Conservation (phyloP, 495 filamentous ascomycete genomes). For the Talaromyces borbonicus region DNA sequence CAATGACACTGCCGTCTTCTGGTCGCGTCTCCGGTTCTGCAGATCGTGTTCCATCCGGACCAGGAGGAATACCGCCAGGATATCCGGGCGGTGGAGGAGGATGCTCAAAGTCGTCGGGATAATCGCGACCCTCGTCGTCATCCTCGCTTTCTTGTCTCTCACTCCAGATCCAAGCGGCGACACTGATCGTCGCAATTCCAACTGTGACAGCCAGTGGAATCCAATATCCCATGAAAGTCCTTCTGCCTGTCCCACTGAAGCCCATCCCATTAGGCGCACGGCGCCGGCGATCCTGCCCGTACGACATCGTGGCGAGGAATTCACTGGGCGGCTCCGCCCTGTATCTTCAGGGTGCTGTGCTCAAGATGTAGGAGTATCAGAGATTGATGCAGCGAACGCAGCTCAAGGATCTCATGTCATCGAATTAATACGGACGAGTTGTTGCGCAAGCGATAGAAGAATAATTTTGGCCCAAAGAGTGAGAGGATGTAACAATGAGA, state of each 20-base stretch:
- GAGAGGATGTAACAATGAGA: constrained; percentile 6
- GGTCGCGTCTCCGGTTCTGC: constrained; percentile 21
- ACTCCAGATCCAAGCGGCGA: constrained; percentile 90
- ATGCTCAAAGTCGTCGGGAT: constrained; percentile 25
- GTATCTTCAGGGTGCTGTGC: too few species aligned
- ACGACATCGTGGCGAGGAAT: constrained; percentile 26
- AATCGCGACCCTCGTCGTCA: constrained; percentile 38
- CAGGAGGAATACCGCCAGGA: constrained; percentile 20
- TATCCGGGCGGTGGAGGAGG: constrained; percentile 26
- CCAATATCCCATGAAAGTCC: constrained; percentile 72
- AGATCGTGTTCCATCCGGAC: constrained; percentile 22
- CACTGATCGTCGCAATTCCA: constrained; percentile 70
- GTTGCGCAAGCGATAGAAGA: constrained; percentile 8
- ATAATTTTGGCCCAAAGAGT: constrained; percentile 7
- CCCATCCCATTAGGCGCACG: constrained; percentile 47
- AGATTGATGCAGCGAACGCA: too few species aligned
- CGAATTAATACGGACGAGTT: too few species aligned
- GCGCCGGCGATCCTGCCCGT: constrained; percentile 55
- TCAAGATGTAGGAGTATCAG: too few species aligned
- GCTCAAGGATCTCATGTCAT: constrained; percentile 31
- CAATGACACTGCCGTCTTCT: constrained; percentile 56
- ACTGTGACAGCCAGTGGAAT: constrained; percentile 75
- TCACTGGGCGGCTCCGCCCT: too few species aligned
- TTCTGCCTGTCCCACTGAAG: constrained; percentile 46
- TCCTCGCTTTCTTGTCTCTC: constrained; percentile 68